Conservation (phyloP, 169 alveolate genomes). For the Plasmodium knowlesi region DNA sequence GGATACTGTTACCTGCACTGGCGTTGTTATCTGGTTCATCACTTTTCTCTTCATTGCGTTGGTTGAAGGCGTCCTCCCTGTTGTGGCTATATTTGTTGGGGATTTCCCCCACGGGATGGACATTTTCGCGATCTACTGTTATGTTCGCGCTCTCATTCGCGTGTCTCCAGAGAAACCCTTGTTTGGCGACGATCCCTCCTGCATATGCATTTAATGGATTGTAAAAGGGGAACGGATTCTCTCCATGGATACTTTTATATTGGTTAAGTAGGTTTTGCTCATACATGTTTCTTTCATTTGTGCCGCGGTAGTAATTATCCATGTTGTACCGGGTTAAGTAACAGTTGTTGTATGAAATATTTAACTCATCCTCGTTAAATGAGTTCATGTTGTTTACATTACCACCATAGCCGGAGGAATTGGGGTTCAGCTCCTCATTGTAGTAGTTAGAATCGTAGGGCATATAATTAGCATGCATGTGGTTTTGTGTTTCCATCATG, state of each 20-base stretch:
- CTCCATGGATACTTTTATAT: neutral
- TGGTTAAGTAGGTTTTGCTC: neutral
- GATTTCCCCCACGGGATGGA: neutral
- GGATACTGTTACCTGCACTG: neutral
- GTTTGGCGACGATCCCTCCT: neutral
- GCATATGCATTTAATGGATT: constrained; percentile 1
- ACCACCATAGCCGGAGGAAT: constrained; percentile 5
- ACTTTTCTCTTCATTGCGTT: neutral
- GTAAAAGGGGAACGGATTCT: neutral
- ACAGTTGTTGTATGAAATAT: neutral
- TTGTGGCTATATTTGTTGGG: neutral
- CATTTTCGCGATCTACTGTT: neutral
- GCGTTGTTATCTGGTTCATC: neutral
- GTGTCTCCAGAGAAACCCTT: neutral
- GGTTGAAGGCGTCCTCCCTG: neutral
- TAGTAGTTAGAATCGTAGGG: neutral
- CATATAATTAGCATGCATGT: neutral
- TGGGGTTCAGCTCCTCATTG: neutral
- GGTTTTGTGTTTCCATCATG: neutral
- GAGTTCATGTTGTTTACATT: neutral
- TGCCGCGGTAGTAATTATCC: neutral
- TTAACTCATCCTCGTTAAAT: neutral
- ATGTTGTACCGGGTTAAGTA: neutral
- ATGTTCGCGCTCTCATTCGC: neutral
- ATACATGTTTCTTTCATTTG: neutral